These are phyloP conservation scores for Candida nemodendra DNA, from an alignment of 805 yeast species.

Conservation along the genomic window DNA sequence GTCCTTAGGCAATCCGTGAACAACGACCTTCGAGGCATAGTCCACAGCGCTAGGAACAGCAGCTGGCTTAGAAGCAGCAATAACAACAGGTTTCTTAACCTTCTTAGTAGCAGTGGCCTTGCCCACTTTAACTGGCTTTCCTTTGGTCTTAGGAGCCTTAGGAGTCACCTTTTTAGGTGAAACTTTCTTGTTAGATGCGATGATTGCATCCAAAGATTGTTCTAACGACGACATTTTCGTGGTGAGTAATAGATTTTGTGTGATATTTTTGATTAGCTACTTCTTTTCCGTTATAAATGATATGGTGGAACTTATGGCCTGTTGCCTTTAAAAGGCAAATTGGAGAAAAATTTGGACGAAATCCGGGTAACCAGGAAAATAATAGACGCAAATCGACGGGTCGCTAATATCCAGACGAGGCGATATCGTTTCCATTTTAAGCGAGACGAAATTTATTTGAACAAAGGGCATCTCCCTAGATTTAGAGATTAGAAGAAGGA, in stretches of 20 bases:
- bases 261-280: constrained; percentile 4
- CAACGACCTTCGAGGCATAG: constrained; percentile 78
- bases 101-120: constrained; percentile 23
- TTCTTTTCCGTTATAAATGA: too few species aligned
- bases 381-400: too few species aligned
- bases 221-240: constrained; percentile 76
- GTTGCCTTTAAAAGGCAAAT: too few species aligned
- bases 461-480: too few species aligned
- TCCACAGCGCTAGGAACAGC: constrained; percentile 28
- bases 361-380: constrained; percentile 1
- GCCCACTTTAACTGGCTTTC: constrained; percentile 32
- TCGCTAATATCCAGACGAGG: too few species aligned
- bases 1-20: constrained; percentile 65
- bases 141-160: constrained; percentile 32
- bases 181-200: constrained; percentile 49
- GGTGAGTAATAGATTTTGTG: constrained; percentile 7
- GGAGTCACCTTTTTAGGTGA: constrained; percentile 33
- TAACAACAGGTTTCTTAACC: constrained; percentile 14
- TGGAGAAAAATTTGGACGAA: background rate
- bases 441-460: too few species aligned
- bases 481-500: too few species aligned
- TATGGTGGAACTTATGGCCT: too few species aligned
- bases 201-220: constrained; percentile 92
- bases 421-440: too few species aligned
- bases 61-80: constrained; percentile 19